Evolutionary conservation across 1,284 basidiomycete genomes (phyloP).

Genomic region (Cryptococcus hybrid): DNA sequence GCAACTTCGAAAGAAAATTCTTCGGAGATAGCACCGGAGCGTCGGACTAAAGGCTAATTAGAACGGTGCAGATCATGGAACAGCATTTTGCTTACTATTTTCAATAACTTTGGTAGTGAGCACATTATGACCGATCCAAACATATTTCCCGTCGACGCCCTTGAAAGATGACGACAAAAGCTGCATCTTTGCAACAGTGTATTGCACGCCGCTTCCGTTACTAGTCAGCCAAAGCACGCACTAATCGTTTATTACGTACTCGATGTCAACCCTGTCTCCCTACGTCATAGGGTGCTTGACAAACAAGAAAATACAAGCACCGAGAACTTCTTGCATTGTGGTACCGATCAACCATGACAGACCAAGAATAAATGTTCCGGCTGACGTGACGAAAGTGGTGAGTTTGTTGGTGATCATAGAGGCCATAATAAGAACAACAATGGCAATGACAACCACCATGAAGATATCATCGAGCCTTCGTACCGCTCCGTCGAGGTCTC

Average conservation of each 20-base stretch:
- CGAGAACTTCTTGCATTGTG: constrained; percentile 55
- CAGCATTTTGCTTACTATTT: constrained; percentile 36
- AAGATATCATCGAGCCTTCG: constrained; percentile 60
- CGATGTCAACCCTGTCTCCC: constrained; percentile 71
- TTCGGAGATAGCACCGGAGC: constrained; percentile 53
- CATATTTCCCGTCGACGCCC: constrained; percentile 52
- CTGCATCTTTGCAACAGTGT: constrained; percentile 84
- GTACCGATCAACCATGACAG: constrained; percentile 86
- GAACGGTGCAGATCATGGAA: no score
- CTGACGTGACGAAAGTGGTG: constrained; percentile 70
- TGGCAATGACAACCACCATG: constrained; percentile 56
- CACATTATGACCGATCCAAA: constrained; percentile 63
- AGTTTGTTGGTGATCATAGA: constrained; percentile 70
- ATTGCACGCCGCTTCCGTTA: constrained; percentile 47
- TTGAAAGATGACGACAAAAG: constrained; percentile 67
- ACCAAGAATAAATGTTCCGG: constrained; percentile 78
- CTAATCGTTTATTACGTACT: constrained; percentile 17
- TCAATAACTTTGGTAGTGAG: constrained; percentile 64
- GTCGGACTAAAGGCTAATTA: constrained; percentile 31
- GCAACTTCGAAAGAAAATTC: constrained; percentile 66
- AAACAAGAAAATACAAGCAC: constrained; percentile 72
- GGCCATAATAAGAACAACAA: constrained; percentile 71
- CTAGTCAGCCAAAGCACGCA: constrained; percentile 1
- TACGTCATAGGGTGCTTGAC: constrained; percentile 82
- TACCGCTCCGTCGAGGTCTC: constrained; percentile 86